Conservation (phyloP, 176 grass and related monocot genomes). For the Phyllostachys edulis region DNA sequence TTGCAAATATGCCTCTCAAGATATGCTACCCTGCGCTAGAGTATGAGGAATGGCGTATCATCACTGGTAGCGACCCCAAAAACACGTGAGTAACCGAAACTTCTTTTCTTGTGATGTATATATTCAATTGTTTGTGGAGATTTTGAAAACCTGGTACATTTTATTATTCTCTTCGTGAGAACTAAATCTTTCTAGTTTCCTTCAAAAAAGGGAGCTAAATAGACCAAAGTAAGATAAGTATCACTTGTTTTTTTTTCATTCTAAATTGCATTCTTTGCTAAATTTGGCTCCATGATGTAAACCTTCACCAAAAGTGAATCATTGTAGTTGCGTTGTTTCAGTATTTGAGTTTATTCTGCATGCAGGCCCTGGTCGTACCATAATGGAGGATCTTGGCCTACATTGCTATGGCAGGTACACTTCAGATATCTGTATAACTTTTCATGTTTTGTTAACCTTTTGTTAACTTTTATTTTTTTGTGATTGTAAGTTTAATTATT, state of each 20-base stretch:
- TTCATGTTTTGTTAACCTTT: background rate
- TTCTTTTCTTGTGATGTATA: conserved; percentile 31
- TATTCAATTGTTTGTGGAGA: background rate
- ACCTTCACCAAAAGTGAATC: conserved; percentile 1
- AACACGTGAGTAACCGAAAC: conserved; percentile 67
- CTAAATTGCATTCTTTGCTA: background rate
- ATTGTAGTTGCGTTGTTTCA: background rate
- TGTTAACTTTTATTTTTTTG: background rate
- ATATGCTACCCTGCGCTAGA: conserved; percentile 97
- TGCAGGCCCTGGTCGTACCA: conserved; percentile 97
- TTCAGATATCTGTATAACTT: background rate
- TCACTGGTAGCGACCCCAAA: conserved; percentile 96
- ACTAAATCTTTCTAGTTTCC: background rate
- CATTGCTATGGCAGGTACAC: conserved; percentile 85
- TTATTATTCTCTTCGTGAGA: conserved; percentile 7
- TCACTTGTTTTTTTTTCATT: conserved; percentile 11
- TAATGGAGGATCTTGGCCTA: conserved; percentile 96
- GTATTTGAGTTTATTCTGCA: conserved; percentile 20
- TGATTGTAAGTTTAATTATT: conserved; percentile 19
- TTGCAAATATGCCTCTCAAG: conserved; percentile 90
- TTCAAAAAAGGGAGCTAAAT: too few species aligned
- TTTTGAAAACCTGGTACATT: conserved; percentile 16
- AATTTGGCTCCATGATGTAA: conserved; percentile 10
- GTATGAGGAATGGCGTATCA: conserved; percentile 92
- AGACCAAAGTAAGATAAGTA: conserved; percentile 22